Percentiles rank a stretch among this genome's conserved stretches.
Conservation (phyloP, 2,329 filamentous ascomycete genomes). For the Aspergillus jensenii region DNA sequence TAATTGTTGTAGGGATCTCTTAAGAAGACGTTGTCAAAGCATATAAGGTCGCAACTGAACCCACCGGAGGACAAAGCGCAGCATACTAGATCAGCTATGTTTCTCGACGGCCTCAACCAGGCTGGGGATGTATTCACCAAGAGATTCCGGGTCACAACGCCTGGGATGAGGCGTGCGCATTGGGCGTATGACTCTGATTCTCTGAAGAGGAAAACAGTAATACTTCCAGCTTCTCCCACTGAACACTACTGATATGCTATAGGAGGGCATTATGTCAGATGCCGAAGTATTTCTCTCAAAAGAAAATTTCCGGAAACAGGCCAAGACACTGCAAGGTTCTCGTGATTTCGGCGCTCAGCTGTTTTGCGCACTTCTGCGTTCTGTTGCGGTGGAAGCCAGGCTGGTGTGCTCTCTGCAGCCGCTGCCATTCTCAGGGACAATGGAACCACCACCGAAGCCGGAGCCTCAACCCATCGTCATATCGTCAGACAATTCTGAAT, state of each 20-base stretch:
- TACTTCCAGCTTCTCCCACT: conserved; percentile 14
- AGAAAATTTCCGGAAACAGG: conserved; percentile 71
- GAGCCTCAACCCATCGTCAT: conserved; percentile 37
- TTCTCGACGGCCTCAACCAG: conserved; percentile 76
- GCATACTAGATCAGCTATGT: conserved; percentile 71
- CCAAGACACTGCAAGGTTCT: conserved; percentile 71
- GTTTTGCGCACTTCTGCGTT: conserved; percentile 82
- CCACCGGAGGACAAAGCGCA: conserved; percentile 68
- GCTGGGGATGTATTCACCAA: conserved; percentile 65
- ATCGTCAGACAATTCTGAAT: conserved; percentile 35
- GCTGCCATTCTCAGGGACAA: conserved; percentile 63
- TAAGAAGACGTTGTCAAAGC: conserved; percentile 63
- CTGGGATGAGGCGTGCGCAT: conserved; percentile 67
- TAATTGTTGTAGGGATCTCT: conserved; percentile 43
- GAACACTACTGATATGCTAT: conserved; percentile 13
- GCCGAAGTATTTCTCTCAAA: conserved; percentile 68
- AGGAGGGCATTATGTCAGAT: conserved; percentile 61
- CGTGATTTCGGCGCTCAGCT: conserved; percentile 87
- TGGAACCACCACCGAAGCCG: conserved; percentile 46
- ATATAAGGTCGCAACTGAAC: conserved; percentile 66
- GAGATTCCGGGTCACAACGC: conserved; percentile 69
- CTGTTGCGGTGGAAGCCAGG: conserved; percentile 76
- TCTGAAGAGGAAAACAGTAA: conserved; percentile 54
- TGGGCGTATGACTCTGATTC: conserved; percentile 72
- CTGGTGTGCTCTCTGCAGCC: conserved; percentile 89